Base-by-base conservation (phyloP, 495 filamentous ascomycete species). In the Saxophila tyrrhenica region DNA sequence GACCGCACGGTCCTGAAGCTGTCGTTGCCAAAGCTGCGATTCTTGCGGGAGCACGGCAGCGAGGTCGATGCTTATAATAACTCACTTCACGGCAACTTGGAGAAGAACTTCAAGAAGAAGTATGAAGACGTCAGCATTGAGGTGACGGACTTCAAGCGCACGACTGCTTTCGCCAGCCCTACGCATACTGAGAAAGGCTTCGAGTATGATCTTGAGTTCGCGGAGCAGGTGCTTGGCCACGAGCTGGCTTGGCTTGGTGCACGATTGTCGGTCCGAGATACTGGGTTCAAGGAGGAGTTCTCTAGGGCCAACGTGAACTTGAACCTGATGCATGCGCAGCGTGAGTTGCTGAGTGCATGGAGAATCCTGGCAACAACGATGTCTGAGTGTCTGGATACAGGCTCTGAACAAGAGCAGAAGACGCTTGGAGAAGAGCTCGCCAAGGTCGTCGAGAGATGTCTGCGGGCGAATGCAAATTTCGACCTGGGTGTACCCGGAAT, bases 281-380 rank as follows among this genome's bases (percentile, higher is more conserved):
- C 75, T 54, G 90, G 91, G 0, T 91, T 94, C 68, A 72, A 72
- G 50, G 75, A 76, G 29, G 94, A 97, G 64, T 80, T 97, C 65
- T 79, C 80, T 62, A 78, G 77, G 58, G 92, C 90, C 35, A 97
- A 98, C 66, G 64, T 86, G 60, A 96, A 97, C 65, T 64, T 98
- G 52, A 92, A 88, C 19, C 71, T 95, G 16, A 87, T 97, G 43
- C 89, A 96, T 64, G 83, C 91, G 35, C 88, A 97, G 72, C 79
- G 92, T 57, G 84, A 89, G 52, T 79, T 99, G 32, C 81, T 95
- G 49, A 77, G 85, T 56, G 84, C 87, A 55, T 99, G 92, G 92
- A 90, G 88, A 66, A 81, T 85, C 47, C 79, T 99, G 13, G 81
- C 88, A 11, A 74, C 90, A 45, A 91, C 96, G 68, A 78, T 97